Percentiles rank a stretch among this genome's conserved stretches.
These are phyloP conservation scores for Drechmeria coniospora DNA, from an alignment of 2,329 filamentous ascomycete species.

Conservation along the genomic window DNA sequence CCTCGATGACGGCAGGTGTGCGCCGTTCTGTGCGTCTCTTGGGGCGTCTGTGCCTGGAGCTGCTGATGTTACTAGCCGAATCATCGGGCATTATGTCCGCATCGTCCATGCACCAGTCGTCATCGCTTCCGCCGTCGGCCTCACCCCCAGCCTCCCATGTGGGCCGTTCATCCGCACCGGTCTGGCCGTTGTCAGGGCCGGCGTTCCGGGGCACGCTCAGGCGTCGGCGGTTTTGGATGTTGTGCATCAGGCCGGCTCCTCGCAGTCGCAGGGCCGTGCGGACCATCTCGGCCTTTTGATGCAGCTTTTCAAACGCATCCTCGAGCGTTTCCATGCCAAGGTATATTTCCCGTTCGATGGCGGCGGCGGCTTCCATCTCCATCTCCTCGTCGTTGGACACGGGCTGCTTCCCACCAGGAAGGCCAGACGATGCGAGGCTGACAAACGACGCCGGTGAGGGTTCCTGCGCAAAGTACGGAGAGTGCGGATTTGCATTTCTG, in stretches of 20 bases:
- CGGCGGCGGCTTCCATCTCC: slow-evolving; percentile 76
- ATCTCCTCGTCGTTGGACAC: slow-evolving; percentile 90
- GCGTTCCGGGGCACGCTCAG: slow-evolving; percentile 38
- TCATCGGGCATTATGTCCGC: slow-evolving; percentile 60
- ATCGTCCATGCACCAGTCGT: slow-evolving; percentile 43
- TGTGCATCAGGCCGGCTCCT: slow-evolving; percentile 58
- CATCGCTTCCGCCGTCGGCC: slow-evolving; percentile 36
- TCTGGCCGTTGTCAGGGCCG: slow-evolving; percentile 29
- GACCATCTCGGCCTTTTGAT: slow-evolving; percentile 68
- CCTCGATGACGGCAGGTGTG: slow-evolving; percentile 58
- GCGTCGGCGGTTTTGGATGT: slow-evolving; percentile 41
- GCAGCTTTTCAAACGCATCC: slow-evolving; percentile 85
- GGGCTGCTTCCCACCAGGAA: slow-evolving; percentile 31
- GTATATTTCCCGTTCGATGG: slow-evolving; percentile 88
- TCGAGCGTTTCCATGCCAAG: slow-evolving; percentile 87
- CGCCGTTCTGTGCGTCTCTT: slow-evolving; percentile 54
- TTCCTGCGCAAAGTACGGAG: slow-evolving; percentile 36
- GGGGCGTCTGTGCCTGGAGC: slow-evolving; percentile 49
- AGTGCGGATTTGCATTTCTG: slow-evolving; percentile 32
- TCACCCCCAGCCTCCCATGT: slow-evolving; percentile 23
- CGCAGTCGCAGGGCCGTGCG: slow-evolving; percentile 68
- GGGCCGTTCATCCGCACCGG: slow-evolving; percentile 28
- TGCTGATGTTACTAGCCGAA: slow-evolving; percentile 66
- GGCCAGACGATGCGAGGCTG: slow-evolving; percentile 35
- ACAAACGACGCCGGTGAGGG: slow-evolving; percentile 44